Evolutionary conservation across 495 filamentous ascomycete species (phyloP).

Genomic region (Penicillium canariense): DNA sequence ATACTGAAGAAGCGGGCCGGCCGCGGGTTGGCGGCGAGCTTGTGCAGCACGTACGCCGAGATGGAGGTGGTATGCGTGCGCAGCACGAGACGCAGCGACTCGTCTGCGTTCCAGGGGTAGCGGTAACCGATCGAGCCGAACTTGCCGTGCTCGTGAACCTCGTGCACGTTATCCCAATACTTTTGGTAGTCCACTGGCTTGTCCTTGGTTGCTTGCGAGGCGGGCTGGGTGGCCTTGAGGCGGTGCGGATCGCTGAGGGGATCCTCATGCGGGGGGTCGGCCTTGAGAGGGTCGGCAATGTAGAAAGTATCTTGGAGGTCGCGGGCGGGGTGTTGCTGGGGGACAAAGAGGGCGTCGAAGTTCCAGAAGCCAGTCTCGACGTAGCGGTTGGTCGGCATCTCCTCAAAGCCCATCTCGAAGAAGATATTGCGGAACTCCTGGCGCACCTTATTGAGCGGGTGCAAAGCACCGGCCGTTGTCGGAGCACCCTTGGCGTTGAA

Average conservation of each 20-base stretch:
- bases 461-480: constrained; percentile 78
- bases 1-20: constrained; percentile 96
- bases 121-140: constrained; percentile 94
- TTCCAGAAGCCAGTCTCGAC: constrained; percentile 99
- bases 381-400: constrained; percentile 58
- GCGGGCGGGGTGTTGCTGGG: constrained; percentile 94
- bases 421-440: constrained; percentile 94
- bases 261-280: constrained; percentile 76
- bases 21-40: constrained; percentile 73
- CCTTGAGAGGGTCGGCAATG: constrained; percentile 79
- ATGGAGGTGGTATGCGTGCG: constrained; percentile 95
- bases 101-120: constrained; percentile 88
- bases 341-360: constrained; percentile 95
- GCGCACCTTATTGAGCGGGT: constrained; percentile 93
- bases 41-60: constrained; percentile 83
- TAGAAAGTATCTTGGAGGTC: constrained; percentile 98
- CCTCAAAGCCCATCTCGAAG: constrained; percentile 70
- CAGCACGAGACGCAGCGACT: constrained; percentile 83
- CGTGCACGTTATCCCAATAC: constrained; percentile 82
- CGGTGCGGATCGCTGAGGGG: constrained; percentile 43
- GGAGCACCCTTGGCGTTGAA: constrained; percentile 86
- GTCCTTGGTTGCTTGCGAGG: constrained; percentile 34
- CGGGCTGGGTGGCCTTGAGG: constrained; percentile 32
- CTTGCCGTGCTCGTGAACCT: constrained; percentile 81
- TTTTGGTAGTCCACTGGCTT: constrained; percentile 66